Base-by-base conservation (phyloP, 2,329 filamentous ascomycete genomes). In the Colletotrichum sp. region DNA sequence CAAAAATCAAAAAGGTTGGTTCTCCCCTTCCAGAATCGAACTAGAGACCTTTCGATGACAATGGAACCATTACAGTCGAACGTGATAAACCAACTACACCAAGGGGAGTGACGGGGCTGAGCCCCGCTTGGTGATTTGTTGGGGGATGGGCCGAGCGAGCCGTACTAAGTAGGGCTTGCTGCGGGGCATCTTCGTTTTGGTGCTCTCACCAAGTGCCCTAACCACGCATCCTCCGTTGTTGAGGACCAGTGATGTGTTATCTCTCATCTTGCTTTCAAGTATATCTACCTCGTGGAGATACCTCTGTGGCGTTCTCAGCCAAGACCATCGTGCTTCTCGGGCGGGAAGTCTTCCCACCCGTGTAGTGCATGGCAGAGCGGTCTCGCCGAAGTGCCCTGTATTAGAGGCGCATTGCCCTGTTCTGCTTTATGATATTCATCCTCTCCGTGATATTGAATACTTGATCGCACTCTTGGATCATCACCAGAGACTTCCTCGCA, bases 1-100 rank as follows among this genome's bases (percentile, higher is more conserved):
- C 8, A 26, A 44, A 70, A 36, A 85, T 86, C 24, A 62, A 77
- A 75, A 77, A 64, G 10, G 5, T 36, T 21, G 52, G 15, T 26
- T 77, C 76, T 76, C 72, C 69, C 72, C 68, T 69, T 64, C 69
- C 72, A 69, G 72, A 77, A 76, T 77, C 75, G 72, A 77, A 75
- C 72, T 75, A 71, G 75, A 62, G 67, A 77, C 75, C 72, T 77
- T 77, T 76, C 64, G 72, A 77, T 77, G 59, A 72, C 21, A 62
- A 39, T 63, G 64, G 8, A 72, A 72, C 72, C 59, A 76, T 77
- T 77, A 77, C 76, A 77, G 76, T 77, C 72, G 68, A 76, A 77
- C 76, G 76, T 76, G 72, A 77, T 77, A 34, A 76, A 75, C 75
- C 75, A 77, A 77, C 75, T 77, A 77, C 71, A 77, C 75, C 75